Evolutionary conservation across 23 red algal genomes (phyloP), one percentile per base, ranked within the genome.

Genomic region (Gracilariopsis chorda): DNA sequence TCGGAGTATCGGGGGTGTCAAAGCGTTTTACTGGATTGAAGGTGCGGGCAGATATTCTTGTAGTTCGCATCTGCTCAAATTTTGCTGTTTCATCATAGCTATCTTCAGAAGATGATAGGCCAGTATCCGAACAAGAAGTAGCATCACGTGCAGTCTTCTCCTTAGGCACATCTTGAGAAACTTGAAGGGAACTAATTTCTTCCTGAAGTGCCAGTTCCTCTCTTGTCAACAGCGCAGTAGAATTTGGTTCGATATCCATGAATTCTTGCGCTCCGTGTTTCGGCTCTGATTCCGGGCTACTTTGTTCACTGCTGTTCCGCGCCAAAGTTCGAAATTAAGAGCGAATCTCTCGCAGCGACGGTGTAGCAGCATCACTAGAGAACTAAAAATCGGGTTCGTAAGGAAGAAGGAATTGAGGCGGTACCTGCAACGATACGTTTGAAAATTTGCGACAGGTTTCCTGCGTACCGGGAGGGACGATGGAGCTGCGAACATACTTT

Each of bases 381-480:
- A 36, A 39, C n/a, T 68, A n/a, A 39, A 25, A 13, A 68, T 68
- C 21, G 62, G 21, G 34, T 4, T 8, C n/a, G 33, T 8, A 19
- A 37, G n/a, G n/a, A n/a, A n/a, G n/a, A n/a, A 20, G 35, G 62
- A 20, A 68, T 36, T 20, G 62, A 30, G 32, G 62, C 62, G 41
- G 62, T 68, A 68, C 41, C 62, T 30, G 62, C 62, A 68, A 36
- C 41, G 62, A 68, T 68, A 39, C 62, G 62, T 41, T 68, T 68
- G 2, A 68, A 30, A 39, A 39, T 68, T 68, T 36, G 35, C 2
- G 62, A 36, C 35, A 68, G 62, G 0, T 30, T 14, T 68, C 62
- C 7, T 25, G 62, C 62, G 35, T 68, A 17, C 17, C 62, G 6
- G 32, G 12, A 16, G 41, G 16, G 30, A 36, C 2, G 33, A 36